Percentiles rank a stretch among this genome's conserved stretches.
Conservation (phyloP, 2,329 filamentous ascomycete genomes). For the Pseudopyricularia javanii region DNA sequence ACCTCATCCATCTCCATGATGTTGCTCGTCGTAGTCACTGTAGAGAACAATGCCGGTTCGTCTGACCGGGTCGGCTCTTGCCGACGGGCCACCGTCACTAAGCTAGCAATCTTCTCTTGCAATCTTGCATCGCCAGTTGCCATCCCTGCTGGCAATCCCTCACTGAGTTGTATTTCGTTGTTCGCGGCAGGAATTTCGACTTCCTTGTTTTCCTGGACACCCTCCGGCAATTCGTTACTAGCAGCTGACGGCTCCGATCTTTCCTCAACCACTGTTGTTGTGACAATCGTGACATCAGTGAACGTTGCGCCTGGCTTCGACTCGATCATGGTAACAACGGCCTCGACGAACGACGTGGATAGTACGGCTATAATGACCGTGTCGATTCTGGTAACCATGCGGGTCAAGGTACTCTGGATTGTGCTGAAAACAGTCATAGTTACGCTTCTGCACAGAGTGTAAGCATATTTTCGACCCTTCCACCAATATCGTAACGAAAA, state of each 20-base stretch:
- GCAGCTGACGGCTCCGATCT: background rate
- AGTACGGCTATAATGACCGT: conserved; percentile 9
- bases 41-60: background rate
- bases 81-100: background rate
- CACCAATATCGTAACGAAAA: background rate
- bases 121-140: background rate
- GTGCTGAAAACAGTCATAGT: conserved; percentile 7
- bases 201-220: background rate
- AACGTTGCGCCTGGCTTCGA: conserved; percentile 8
- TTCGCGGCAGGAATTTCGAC: background rate
- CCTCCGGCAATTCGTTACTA: background rate
- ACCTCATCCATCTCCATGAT: background rate
- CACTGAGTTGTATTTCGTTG: background rate
- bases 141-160: background rate
- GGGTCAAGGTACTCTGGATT: conserved; percentile 2
- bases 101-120: too few relatives aligned
- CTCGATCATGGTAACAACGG: conserved; percentile 6
- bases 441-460: conserved; percentile 3
- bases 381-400: conserved; percentile 6
- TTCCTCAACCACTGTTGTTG: background rate
- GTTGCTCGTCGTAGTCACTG: background rate
- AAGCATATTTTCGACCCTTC: background rate
- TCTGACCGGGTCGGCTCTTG: background rate
- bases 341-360: conserved; percentile 6
- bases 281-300: conserved; percentile 6